Evolutionary conservation across 768 basidiomycete genomes (phyloP).

Genomic region (Leccinum barrowsii): DNA sequence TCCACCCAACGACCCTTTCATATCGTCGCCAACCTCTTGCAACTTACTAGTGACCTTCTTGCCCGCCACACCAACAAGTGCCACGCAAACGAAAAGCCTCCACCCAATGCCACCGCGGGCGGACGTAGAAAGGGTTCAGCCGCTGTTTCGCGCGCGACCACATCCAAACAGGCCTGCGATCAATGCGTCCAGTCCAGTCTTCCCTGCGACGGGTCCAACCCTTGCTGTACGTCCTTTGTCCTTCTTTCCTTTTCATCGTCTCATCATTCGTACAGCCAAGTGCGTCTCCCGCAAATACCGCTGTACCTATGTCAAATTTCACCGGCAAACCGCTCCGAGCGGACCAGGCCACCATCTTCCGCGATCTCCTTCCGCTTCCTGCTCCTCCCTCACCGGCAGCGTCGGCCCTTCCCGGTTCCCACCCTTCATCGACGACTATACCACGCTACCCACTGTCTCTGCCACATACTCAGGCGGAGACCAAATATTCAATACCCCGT

Average conservation of each 20-base stretch:
- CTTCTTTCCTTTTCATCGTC: not conserved
- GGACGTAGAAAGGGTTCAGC: constrained; percentile 61
- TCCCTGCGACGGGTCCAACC: constrained; percentile 77
- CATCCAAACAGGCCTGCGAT: constrained; percentile 82
- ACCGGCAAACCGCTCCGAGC: constrained; percentile 74
- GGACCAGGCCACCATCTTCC: constrained; percentile 63
- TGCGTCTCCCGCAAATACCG: constrained; percentile 66
- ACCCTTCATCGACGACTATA: constrained; percentile 39
- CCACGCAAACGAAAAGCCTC: constrained; percentile 70
- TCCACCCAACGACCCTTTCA: constrained; percentile 1
- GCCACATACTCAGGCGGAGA: constrained; percentile 20
- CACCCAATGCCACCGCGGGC: constrained; percentile 32
- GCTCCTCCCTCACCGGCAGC: constrained; percentile 16
- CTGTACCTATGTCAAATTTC: constrained; percentile 81
- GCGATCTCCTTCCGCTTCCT: constrained; percentile 31
- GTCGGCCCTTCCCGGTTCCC: constrained; percentile 24
- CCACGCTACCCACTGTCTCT: constrained; percentile 29
- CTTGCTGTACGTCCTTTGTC: constrained; percentile 54
- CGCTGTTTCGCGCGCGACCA: constrained; percentile 67
- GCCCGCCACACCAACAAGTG: constrained; percentile 88
- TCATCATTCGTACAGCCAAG: constrained; percentile 48
- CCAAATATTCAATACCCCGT: constrained; percentile 31
- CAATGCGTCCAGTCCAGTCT: constrained; percentile 74
- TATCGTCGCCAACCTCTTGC: constrained; percentile 5
- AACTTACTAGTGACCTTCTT: constrained; percentile 63